Evolutionary conservation across 768 basidiomycete genomes (phyloP).

Genomic region (Tulasnella sp.): DNA sequence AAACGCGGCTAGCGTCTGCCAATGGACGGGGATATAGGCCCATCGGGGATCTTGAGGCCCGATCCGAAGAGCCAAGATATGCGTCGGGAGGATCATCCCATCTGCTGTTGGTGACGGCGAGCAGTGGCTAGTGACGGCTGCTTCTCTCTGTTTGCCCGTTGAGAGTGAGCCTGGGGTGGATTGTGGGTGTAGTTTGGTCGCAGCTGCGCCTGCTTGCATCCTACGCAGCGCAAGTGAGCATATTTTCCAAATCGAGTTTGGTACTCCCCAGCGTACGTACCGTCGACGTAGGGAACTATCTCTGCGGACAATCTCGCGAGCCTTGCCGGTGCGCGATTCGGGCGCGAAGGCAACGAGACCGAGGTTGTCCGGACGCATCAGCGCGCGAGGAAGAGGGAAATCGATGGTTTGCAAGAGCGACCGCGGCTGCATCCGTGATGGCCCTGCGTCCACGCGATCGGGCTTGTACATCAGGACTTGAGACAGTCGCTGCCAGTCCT

Average conservation of each 20-base stretch:
- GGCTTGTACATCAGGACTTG: not conserved
- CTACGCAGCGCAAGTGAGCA: not conserved
- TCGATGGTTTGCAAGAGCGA: not conserved
- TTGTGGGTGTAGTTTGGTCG: not conserved
- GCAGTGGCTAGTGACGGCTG: no score
- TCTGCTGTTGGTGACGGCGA: not conserved
- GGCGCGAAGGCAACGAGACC: not conserved
- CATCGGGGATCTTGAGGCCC: not conserved
- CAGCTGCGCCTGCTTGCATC: not conserved
- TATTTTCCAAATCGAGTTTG: no score
- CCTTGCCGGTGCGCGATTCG: not conserved
- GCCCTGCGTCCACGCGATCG: not conserved
- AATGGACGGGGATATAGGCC: not conserved
- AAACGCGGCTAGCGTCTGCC: not conserved
- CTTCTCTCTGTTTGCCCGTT: no score
- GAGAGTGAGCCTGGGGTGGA: not conserved
- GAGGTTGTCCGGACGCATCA: not conserved
- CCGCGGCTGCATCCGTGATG: not conserved
- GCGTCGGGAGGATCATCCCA: not conserved
- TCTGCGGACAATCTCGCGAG: not conserved
- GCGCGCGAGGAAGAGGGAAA: not conserved
- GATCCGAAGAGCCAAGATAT: not conserved
- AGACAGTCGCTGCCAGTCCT: not conserved
- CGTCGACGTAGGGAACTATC: not conserved
- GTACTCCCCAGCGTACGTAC: not conserved